Evolutionary conservation across 75 land plant genomes (phyloP), one percentile per base, ranked within the genome.

Genomic region (Sequoiadendron giganteum): DNA sequence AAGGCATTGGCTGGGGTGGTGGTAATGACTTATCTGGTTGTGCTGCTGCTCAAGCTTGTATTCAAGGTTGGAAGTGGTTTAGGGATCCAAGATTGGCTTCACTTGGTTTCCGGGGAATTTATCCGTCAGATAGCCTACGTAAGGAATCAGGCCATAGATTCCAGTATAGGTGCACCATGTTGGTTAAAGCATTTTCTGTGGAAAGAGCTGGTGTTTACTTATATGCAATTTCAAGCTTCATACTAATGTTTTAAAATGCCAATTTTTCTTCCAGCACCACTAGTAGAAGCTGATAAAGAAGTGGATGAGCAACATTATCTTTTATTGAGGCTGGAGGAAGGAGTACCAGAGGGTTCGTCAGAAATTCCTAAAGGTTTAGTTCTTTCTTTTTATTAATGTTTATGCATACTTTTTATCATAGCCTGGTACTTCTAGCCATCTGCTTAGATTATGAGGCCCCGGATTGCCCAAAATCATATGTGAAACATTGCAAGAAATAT

Each of bases 311-410:
- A 89, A n/a, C 91, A 96, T 85, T 98, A 92, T 49, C 89, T 93
- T 18, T 86, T 96, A 30, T 95, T 94, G 99, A 93, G 99, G 90
- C 48, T 98, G 58, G 95, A 96, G 91, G 93, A 92, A 84, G 99
- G 99, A 68, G 95, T 98, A 89, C 92, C 99, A 32, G 99, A 98
- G 91, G 99, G 99, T 83, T 94, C 95, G 86, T 90, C 87, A 85
- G 99, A 98, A 87, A 97, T 98, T 84, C 97, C 95, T 61, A 97
- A 95, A 98, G 99, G 99, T 98, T 7, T 19, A 56, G 19, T 36
- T 88, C 25, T 32, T 30, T 34, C 52, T 38, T 77, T 77, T 3
- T 43, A 19, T 55, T 48, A 30, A 85, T 28, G 52, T 48, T 83
- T 47, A 42, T 84, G 38, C 38, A 28, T 9, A 21, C 36, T 39